phyloP scores from a whole-genome alignment of 495 filamentous ascomycete species.

The Oleoguttula mirabilis region DNA sequence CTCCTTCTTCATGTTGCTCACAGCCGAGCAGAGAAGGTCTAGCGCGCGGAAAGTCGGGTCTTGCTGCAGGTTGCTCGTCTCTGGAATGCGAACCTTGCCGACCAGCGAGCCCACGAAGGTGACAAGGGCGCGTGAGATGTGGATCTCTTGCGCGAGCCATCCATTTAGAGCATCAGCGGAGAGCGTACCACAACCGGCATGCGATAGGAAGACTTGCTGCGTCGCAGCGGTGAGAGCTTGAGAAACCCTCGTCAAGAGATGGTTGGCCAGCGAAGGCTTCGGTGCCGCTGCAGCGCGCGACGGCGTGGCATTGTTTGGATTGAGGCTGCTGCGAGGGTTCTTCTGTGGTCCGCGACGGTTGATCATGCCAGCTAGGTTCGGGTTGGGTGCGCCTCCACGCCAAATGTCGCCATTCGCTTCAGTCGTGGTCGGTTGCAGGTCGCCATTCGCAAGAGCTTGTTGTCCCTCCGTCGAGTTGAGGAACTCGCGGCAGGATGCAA shows the following conservation, averaged over 20 bases:
- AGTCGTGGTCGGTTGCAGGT: background rate
- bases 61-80: constrained; percentile 30
- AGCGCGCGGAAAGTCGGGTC: constrained; percentile 36
- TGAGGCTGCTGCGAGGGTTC: background rate
- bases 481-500: constrained; percentile 29
- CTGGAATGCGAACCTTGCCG: constrained; percentile 47
- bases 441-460: constrained; percentile 13
- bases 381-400: constrained; percentile 29
- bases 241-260: constrained; percentile 36
- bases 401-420: constrained; percentile 19
- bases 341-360: constrained; percentile 28
- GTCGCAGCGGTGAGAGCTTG: constrained; percentile 44
- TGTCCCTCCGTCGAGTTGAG: constrained; percentile 29
- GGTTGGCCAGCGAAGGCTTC: constrained; percentile 36
- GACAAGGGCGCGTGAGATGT: constrained; percentile 64
- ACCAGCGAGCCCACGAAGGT: constrained; percentile 57
- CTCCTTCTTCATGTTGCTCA: constrained; percentile 55
- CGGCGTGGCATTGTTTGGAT: background rate
- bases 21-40: constrained; percentile 49
- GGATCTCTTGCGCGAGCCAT: constrained; percentile 66
- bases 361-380: constrained; percentile 26
- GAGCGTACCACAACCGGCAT: constrained; percentile 52
- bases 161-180: constrained; percentile 42
- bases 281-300: constrained; percentile 2
- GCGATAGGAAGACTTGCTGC: constrained; percentile 53